Evolutionary conservation across 225 moss, liverwort and hornwort species (phyloP), one percentile per base, ranked within the genome.

Genomic region (Marchantia paleacea): DNA sequence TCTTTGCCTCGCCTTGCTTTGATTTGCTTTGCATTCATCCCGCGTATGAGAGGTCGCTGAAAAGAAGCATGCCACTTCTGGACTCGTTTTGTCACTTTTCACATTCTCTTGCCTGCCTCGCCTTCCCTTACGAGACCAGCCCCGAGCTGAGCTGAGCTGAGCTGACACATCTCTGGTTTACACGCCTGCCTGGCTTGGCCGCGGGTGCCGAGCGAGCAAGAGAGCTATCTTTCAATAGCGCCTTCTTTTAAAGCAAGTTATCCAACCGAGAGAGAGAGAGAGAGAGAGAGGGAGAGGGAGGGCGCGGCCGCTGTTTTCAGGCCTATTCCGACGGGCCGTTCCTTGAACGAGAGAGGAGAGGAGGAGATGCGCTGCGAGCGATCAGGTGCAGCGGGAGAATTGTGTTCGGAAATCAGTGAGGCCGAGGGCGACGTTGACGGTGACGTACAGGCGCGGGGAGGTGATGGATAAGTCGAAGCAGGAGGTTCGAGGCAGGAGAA

Each of bases 141-240:
- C n/a, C n/a, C n/a, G n/a, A n/a, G n/a, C n/a, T n/a, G 49, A 70
- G 70, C 48, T 47, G 49, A 70, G 39, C 39, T 49, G 70, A 70
- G 48, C 48, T 48, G 70, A 70, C 48, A 70, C 47, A 70, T 30
- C 47, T 70, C 70, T 12, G 28, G 25, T 29, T 26, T 12, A 13
- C 26, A n/a, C 70, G 16, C 49, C 48, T 26, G 48, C 70, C 47
- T 22, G 48, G 48, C n/a, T 15, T 72, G 72, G 49, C 9, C 9
- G 70, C 11, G 24, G 50, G 50, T 24, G 50, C 14, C 22, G 72
- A 51, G 50, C 72, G 3, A 72, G 19, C n/a, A 18, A 24, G 39
- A 39, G 39, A 39, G 39, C 39, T 5, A 39, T 39, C 3, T 39
- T 39, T 5, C 39, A 39, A 2, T 39, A 39, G 39, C 39, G 39